Evolutionary conservation across 2,329 filamentous ascomycete genomes (phyloP).

Genomic region (Rhinocladiella mackenziei): DNA sequence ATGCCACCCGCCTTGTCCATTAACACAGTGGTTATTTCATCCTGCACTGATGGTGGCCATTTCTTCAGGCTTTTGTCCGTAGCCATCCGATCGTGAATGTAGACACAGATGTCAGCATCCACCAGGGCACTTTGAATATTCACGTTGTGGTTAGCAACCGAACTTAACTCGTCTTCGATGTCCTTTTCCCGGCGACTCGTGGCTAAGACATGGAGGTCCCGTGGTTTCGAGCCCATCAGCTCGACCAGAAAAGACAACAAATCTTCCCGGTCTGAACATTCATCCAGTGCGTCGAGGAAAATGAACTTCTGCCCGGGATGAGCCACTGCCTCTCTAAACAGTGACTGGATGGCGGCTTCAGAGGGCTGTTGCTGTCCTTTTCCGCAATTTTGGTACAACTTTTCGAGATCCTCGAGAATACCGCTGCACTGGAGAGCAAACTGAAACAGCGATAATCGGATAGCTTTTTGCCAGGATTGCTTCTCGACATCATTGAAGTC

Average conservation of each 20-base stretch:
- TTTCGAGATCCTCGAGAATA: slow-evolving; percentile 2
- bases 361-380: slow-evolving; percentile 11
- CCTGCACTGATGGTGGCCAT: slow-evolving; percentile 3
- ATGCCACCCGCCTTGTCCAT: slow-evolving; percentile 28
- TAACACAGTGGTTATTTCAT: slow-evolving; percentile 26
- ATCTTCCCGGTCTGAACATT: slow-evolving; percentile 17
- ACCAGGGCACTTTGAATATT: too few relatives aligned
- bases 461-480: slow-evolving; percentile 8
- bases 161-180: slow-evolving; percentile 15
- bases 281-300: slow-evolving; percentile 25
- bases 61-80: slow-evolving; percentile 14
- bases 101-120: slow-evolving; percentile 20
- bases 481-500: slow-evolving; percentile 23
- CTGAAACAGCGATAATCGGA: slow-evolving; percentile 18
- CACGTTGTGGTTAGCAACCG: slow-evolving; percentile 1
- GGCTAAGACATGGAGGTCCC: slow-evolving; percentile 16
- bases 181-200: slow-evolving; percentile 20
- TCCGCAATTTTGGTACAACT: slow-evolving; percentile 7
- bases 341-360: neutral
- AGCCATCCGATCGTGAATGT: slow-evolving; percentile 15
- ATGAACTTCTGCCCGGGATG: slow-evolving; percentile 10
- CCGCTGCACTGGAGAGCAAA: slow-evolving; percentile 1
- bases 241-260: slow-evolving; percentile 12
- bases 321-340: slow-evolving; percentile 6
- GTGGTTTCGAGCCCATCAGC: neutral